Base-by-base conservation (phyloP, 129 eudicot species). In the Escallonia herrerae region DNA sequence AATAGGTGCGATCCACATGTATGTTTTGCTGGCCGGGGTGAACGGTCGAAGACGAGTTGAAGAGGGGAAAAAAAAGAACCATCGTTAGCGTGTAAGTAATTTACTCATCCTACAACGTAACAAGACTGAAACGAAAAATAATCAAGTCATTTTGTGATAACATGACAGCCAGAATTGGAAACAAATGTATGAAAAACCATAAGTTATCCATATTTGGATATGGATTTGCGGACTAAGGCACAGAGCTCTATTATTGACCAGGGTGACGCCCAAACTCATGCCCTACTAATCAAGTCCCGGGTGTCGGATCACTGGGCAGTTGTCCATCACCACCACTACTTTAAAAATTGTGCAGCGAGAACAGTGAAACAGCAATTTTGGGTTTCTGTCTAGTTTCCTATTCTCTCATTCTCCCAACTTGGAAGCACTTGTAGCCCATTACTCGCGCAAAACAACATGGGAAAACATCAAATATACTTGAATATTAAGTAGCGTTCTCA, bases 351-450 rank as follows among this genome's bases (percentile, higher is more conserved):
- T 22, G 6, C 46, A 44, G 38, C 14, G 52, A 9, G 3, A 15
- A 4, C 44, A n/a, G 46, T 3, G 5, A 56, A 38, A 33, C 15
- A 56, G 5, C 54, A 47, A 37, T 4, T 4, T 46, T 22, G 11
- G 68, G 33, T 37, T 43, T 67, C 52, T 38, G 15, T 43, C 37
- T 22, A 22, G 9, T 44, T n/a, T 55, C 40, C 43, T 15, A 15
- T 40, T n/a, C 54, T 10, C 15, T 15, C 40, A 46, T 48, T 58
- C n/a, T 69, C 55, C 43, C 39, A 22, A 41, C 40, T n/a, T n/a
- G n/a, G n/a, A n/a, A n/a, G n/a, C n/a, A n/a, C n/a, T 22, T 68
- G 73, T 69, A 58, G 73, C 73, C 74, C 74, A 59, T 60, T 60
- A 57, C 15, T 58, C 59, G 3, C 59, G 48, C 66, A 69, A 13